Base-by-base conservation (phyloP, 768 basidiomycete species). In the Lyophyllum semitale region DNA sequence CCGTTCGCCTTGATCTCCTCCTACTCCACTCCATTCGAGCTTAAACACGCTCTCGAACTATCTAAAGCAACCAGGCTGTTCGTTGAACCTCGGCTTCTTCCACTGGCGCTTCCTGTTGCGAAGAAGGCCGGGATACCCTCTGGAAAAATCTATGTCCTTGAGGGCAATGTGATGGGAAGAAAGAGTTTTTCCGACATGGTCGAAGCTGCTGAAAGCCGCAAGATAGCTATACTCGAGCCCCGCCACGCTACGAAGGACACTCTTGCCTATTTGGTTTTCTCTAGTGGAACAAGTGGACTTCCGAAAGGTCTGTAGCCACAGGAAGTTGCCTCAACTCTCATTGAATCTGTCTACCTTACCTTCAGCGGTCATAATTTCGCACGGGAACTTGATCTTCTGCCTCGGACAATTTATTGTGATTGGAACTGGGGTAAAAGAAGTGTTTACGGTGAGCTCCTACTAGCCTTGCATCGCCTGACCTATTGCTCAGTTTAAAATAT, bases 341-440 rank as follows among this genome's bases (percentile, higher is more conserved):
- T 18, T n/a, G n/a, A 25, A n/a, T 17, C 9, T 17, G 5, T 42
- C 30, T 6, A 53, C 6, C 43, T 27, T 18, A 15, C 17, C 15
- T 17, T 4, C 57, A 89, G 88, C 81, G 7, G 84, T 89, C 18
- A 87, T 84, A 86, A 81, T 88, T 25, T 82, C 88, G 0, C 88
- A 89, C 60, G 82, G 82, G 45, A 89, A 89, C 64, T 42, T 88
- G 15, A 68, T 79, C 23, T 74, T 68, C 52, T 77, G 81, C 0
- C 9, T 84, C 0, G 43, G 48, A 1, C 81, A 88, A 64, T 32
- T 59, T 0, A 55, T 70, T 0, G 66, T 78, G 2, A 8, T 76
- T 4, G 29, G n/a, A 1, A 54, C 64, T 17, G 74, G 68, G 18
- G 42, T 54, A 0, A 49, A 63, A 6, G 72, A 76, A 43, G 73